phyloP scores from a whole-genome alignment of 2,329 filamentous ascomycete genomes.

The Nemania sp. region DNA sequence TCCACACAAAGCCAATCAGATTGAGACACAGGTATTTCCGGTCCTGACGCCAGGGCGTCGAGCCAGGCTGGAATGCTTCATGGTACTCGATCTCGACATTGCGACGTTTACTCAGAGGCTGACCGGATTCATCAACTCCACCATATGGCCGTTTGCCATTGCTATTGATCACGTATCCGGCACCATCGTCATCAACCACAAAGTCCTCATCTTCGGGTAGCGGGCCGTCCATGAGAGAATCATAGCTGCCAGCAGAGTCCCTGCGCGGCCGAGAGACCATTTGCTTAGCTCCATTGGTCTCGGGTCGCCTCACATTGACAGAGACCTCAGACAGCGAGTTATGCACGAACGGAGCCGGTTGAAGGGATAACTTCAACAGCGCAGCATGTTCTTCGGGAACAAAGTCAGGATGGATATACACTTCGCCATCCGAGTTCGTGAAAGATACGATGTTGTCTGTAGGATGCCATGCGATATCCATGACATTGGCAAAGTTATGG shows the following conservation, averaged over 20 bases:
- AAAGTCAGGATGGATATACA: constrained; percentile 83
- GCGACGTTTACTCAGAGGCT: constrained; percentile 53
- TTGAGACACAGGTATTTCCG: constrained; percentile 93
- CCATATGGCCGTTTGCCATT: constrained; percentile 55
- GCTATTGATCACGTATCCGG: constrained; percentile 72
- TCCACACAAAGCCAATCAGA: constrained; percentile 93
- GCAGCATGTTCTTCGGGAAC: constrained; percentile 60
- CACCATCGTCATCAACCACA: constrained; percentile 92
- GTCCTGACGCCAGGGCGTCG: constrained; percentile 94
- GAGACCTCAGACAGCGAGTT: constrained; percentile 73
- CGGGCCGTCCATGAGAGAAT: constrained; percentile 73
- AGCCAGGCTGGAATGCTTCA: constrained; percentile 86
- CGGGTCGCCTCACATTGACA: constrained; percentile 62
- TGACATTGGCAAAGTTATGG: constrained; percentile 79
- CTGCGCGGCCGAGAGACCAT: constrained; percentile 57
- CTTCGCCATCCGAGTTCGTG: constrained; percentile 87
- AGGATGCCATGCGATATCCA: constrained; percentile 89
- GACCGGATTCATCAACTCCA: constrained; percentile 54
- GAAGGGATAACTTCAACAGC: constrained; percentile 60
- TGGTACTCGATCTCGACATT: constrained; percentile 70
- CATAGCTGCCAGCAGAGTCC: constrained; percentile 75
- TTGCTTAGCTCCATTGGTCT: constrained; percentile 59
- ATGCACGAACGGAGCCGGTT: constrained; percentile 84
- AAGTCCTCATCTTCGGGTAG: constrained; percentile 72
- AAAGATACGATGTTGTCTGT: constrained; percentile 87